A percentile compares a stretch with the other conserved stretches of the same genome.
phyloP scores from a whole-genome alignment of 768 basidiomycete species.

The Naganishia onofrii region DNA sequence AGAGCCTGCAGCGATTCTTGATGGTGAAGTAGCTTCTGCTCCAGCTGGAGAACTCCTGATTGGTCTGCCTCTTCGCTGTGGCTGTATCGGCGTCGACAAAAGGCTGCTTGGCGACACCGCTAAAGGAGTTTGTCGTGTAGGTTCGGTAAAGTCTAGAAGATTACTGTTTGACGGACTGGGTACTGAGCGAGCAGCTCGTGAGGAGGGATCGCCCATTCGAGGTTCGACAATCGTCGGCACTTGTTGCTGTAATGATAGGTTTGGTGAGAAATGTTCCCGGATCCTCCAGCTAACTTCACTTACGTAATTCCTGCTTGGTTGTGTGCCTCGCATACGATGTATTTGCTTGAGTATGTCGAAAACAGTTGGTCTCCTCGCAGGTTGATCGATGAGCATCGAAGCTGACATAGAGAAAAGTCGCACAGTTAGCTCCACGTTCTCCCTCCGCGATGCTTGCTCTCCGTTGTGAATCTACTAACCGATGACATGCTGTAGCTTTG shows the following conservation, averaged over 20 bases:
- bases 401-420: conserved; percentile 54
- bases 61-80: conserved; percentile 48
- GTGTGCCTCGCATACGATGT: conserved; percentile 82
- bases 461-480: conserved; percentile 60
- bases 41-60: conserved; percentile 24
- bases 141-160: conserved; percentile 30
- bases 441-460: conserved; percentile 16
- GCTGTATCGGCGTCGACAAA: conserved; percentile 42
- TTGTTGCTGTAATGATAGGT: background rate
- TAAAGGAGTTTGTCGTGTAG: background rate
- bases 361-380: conserved; percentile 75
- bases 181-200: conserved; percentile 2
- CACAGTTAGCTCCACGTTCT: conserved; percentile 17
- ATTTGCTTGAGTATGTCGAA: conserved; percentile 81
- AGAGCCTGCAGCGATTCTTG: background rate
- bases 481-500: conserved; percentile 75
- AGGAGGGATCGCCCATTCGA: conserved; percentile 40
- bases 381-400: conserved; percentile 90
- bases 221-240: conserved; percentile 27
- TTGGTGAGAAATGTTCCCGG: conserved; percentile 21
- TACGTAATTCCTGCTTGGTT: conserved; percentile 71
- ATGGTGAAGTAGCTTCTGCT: conserved; percentile 6
- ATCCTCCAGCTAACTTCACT: conserved; percentile 28
- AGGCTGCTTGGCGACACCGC: background rate
- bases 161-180: conserved; percentile 19